Conservation (phyloP, 2,329 filamentous ascomycete species). For the Waltergamsia citrina region DNA sequence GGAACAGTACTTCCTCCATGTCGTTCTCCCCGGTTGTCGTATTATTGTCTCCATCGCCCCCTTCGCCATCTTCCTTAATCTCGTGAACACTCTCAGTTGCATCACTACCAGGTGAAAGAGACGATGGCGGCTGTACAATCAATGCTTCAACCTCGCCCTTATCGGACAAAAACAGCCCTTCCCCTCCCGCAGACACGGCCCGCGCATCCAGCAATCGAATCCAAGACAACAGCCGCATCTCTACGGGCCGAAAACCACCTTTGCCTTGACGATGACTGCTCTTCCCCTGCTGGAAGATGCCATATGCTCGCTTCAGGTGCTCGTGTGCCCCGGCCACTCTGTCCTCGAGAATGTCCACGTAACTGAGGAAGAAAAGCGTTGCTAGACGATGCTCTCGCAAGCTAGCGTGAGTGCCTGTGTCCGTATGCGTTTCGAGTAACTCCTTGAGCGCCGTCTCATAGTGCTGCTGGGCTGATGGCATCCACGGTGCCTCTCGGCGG, state of each 20-base stretch:
- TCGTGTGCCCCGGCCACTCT: conserved; percentile 34
- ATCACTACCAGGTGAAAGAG: too few species aligned
- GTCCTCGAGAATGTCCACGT: conserved; percentile 37
- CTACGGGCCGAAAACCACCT: conserved; percentile 22
- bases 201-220: conserved; percentile 44
- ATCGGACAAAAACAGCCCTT: conserved; percentile 40
- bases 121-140: too few species aligned
- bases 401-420: conserved; percentile 14
- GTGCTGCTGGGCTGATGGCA: conserved; percentile 20
- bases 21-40: conserved; percentile 20
- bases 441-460: conserved; percentile 26
- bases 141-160: conserved; percentile 34
- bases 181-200: conserved; percentile 45
- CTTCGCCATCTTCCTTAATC: too few species aligned
- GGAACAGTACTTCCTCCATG: conserved; percentile 41
- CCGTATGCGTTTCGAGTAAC: too few species aligned
- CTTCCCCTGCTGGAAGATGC: conserved; percentile 31
- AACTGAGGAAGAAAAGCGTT: conserved; percentile 43
- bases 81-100: too few species aligned
- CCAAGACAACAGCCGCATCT: conserved; percentile 42
- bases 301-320: conserved; percentile 39
- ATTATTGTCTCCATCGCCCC: conserved; percentile 10
- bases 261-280: too few species aligned
- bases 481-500: conserved; percentile 19
- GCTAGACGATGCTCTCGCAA: conserved; percentile 33